Percentiles rank a stretch among this genome's conserved stretches.
Evolutionary conservation across 371 early-diverging fungal genomes (phyloP).

Genomic region (Rhizopus delemar): DNA sequence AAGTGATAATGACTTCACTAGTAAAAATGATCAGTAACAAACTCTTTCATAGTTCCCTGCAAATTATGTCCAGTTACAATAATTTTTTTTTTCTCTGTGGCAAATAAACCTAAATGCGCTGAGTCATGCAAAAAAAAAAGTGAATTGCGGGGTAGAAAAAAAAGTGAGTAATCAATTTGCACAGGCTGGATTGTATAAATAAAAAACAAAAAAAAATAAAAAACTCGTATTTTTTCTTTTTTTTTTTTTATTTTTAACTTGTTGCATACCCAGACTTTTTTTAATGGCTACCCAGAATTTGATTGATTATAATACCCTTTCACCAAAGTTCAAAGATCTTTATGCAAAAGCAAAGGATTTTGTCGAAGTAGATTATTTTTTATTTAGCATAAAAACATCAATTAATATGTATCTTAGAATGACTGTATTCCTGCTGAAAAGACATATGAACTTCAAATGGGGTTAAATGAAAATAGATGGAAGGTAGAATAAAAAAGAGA

Average conservation of each 20-base stretch:
- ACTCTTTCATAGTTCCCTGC: slow-evolving; percentile 65
- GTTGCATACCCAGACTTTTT: background rate
- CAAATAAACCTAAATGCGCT: background rate
- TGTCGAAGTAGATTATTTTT: slow-evolving; percentile 64
- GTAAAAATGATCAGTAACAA: background rate
- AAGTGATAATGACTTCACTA: slow-evolving; percentile 26
- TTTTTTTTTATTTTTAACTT: slow-evolving; percentile 3
- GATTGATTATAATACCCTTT: slow-evolving; percentile 48
- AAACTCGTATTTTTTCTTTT: background rate
- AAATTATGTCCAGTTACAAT: slow-evolving; percentile 66
- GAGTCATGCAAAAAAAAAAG: slow-evolving; percentile 3
- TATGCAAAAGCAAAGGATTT: slow-evolving; percentile 71
- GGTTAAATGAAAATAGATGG: slow-evolving; percentile 77
- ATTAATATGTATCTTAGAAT: slow-evolving; percentile 50
- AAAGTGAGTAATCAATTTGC: slow-evolving; percentile 3
- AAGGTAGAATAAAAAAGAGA: slow-evolving; percentile 53
- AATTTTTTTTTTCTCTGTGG: background rate
- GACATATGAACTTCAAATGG: slow-evolving; percentile 72
- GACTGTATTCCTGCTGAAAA: slow-evolving; percentile 95
- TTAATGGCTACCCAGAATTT: slow-evolving; percentile 49
- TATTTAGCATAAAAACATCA: background rate
- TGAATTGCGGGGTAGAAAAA: slow-evolving; percentile 2
- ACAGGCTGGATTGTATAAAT: background rate
- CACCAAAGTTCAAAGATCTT: slow-evolving; percentile 69
- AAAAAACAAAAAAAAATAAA: background rate